A percentile compares a stretch with the other conserved stretches of the same genome.
Evolutionary conservation across 73 alveolate species (phyloP).

Genomic region (Uronychia setigera): DNA sequence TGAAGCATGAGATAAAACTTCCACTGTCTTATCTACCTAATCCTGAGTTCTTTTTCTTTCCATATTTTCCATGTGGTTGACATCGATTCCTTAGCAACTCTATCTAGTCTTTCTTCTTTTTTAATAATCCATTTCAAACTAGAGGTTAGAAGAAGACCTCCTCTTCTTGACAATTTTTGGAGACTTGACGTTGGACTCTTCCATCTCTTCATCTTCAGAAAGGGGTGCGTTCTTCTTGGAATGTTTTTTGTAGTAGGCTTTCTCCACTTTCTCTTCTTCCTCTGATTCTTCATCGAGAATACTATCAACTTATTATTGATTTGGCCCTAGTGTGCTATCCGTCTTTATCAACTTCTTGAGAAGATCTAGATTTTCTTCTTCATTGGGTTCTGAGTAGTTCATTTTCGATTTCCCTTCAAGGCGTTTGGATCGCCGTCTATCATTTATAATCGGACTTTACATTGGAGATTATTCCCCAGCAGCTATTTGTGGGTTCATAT

Average conservation of each 20-base stretch:
- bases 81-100: neutral
- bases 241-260: neutral
- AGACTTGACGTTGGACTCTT: neutral
- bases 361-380: neutral
- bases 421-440: neutral
- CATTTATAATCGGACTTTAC: neutral
- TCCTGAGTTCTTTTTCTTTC: neutral
- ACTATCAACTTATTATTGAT: too few relatives aligned
- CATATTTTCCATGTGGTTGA: neutral
- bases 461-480: neutral
- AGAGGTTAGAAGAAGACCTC: neutral
- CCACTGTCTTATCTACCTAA: neutral
- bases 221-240: neutral
- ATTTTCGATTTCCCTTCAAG: neutral
- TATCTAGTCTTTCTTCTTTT: neutral
- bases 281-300: neutral
- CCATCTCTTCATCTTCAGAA: neutral
- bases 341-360: neutral
- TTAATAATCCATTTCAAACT: neutral
- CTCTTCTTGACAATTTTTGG: too few relatives aligned
- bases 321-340: too few relatives aligned
- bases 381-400: constrained; percentile 1
- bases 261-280: neutral
- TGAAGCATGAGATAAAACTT: neutral
- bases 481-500: neutral